Evolutionary conservation across 345 rosid genomes (phyloP).

Genomic region (Lepidium didymum): DNA sequence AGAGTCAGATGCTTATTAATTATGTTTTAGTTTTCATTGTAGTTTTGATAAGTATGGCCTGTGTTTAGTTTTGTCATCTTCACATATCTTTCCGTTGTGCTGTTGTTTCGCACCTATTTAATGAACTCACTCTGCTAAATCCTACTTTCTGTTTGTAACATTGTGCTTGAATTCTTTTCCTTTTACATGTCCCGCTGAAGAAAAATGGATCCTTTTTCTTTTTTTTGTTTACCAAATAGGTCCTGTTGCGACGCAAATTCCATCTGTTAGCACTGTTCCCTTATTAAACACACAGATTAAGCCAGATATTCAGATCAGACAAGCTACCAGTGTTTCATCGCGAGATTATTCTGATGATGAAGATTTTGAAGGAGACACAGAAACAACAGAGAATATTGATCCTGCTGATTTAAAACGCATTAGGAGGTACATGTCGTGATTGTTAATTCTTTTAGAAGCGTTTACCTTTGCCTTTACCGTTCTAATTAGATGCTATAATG

Average conservation of each 20-base stretch:
- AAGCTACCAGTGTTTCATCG: slow-evolving; percentile 78
- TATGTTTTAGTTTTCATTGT: too few species aligned
- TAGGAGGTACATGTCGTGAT: slow-evolving; percentile 43
- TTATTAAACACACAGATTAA: slow-evolving; percentile 35
- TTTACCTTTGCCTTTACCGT: neutral
- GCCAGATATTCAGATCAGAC: slow-evolving; percentile 45
- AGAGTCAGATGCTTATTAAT: too few species aligned
- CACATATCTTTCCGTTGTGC: neutral
- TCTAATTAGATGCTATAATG: neutral
- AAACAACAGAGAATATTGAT: slow-evolving; percentile 47
- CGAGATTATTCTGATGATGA: slow-evolving; percentile 90
- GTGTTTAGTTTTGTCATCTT: neutral
- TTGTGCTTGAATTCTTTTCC: neutral
- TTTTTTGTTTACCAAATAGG: slow-evolving; percentile 1
- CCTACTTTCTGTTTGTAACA: neutral
- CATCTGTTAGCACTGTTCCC: slow-evolving; percentile 16
- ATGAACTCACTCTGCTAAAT: neutral
- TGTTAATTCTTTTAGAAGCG: too few species aligned
- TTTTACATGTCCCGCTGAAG: neutral
- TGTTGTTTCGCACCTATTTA: neutral
- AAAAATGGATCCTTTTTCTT: neutral
- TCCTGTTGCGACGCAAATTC: slow-evolving; percentile 14
- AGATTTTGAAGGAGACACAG: slow-evolving; percentile 80
- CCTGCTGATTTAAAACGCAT: slow-evolving; percentile 61
- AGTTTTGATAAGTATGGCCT: neutral